Evolutionary conservation across 208 protist genomes (phyloP), one percentile per base, ranked within the genome.

Genomic region (Trypanosomatidae sp.): DNA sequence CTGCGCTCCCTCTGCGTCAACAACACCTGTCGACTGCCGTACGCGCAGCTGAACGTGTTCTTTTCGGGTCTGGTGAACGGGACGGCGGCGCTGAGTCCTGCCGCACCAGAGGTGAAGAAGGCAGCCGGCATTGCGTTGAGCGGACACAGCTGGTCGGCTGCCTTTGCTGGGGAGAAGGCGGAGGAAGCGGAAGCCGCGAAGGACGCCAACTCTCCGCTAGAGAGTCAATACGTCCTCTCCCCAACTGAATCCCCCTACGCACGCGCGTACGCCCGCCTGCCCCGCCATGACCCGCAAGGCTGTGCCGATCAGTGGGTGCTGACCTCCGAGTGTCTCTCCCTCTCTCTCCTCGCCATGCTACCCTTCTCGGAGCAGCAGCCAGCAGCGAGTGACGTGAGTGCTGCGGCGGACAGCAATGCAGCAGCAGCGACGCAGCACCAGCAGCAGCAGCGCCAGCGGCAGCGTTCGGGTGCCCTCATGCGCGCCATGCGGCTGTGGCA

Each of bases 1-100:
- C 69, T 93, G 44, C 82, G 84, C 33, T 73, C 79, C 30, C 65
- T 91, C 36, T 91, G 80, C 71, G 67, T 93, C 59, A 73, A 84
- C 60, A 84, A 69, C 71, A 78, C 81, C 0, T 77, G 82, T n/a
- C 58, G 75, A 0, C 73, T 85, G n/a, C 59, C 71, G 25, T 47
- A 74, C 19, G 64, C 53, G 3, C 73, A 71, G 10, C 74, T 88
- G 12, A 66, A 80, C 15, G 22, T 69, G 6, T 84, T 93, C 65
- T 66, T 91, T 15, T 46, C 58, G 8, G 55, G 76, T 33, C 59
- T 93, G 62, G 77, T 90, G 69, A 74, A 62, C 15, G 77, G 25
- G 36, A 75, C 79, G 0, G 64, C 19, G 49, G 66, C 5, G 4
- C n/a, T 69, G 25, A 22, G 28, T 22, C 25, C 19, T 19, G 44